Percentiles rank a stretch among this genome's conserved stretches.
phyloP scores from a whole-genome alignment of 2,329 filamentous ascomycete species.

The Calonectria montana region DNA sequence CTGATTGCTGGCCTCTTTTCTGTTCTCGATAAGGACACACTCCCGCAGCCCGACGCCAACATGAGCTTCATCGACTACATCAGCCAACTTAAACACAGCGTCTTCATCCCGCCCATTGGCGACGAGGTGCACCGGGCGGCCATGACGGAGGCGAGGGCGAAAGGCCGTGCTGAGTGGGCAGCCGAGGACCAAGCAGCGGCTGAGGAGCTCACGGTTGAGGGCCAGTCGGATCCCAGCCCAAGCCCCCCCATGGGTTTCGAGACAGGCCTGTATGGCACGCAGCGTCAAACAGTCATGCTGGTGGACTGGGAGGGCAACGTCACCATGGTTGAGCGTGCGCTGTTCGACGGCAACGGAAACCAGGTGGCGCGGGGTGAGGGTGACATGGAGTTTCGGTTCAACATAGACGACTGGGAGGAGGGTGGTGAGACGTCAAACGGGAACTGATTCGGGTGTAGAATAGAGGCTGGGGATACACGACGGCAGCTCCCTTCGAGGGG shows the following conservation, averaged over 20 bases:
- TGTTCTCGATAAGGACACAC: constrained; percentile 67
- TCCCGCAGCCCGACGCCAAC: constrained; percentile 56
- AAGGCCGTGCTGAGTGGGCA: constrained; percentile 52
- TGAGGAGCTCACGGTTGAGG: constrained; percentile 49
- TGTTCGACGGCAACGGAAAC: constrained; percentile 70
- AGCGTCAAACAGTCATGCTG: constrained; percentile 71
- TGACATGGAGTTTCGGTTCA: constrained; percentile 67
- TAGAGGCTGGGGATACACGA: not conserved
- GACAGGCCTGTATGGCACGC: constrained; percentile 72
- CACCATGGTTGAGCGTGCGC: constrained; percentile 67
- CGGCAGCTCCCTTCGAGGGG: not conserved
- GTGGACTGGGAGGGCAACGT: constrained; percentile 73
- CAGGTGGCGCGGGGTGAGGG: constrained; percentile 64
- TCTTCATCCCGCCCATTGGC: constrained; percentile 71
- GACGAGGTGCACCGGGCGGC: constrained; percentile 56
- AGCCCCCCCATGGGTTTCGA: constrained; percentile 57
- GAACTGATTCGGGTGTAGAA: constrained; percentile 11
- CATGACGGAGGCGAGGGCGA: constrained; percentile 56
- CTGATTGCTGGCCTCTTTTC: constrained; percentile 64
- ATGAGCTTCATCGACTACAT: constrained; percentile 66
- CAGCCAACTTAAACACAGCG: constrained; percentile 65
- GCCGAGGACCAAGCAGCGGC: constrained; percentile 52
- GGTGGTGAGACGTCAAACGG: constrained; percentile 48
- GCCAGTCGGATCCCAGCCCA: constrained; percentile 52
- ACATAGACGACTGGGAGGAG: constrained; percentile 64